Base-by-base conservation (phyloP, 2,329 filamentous ascomycete genomes). In the Aspergillus chevalieri region DNA sequence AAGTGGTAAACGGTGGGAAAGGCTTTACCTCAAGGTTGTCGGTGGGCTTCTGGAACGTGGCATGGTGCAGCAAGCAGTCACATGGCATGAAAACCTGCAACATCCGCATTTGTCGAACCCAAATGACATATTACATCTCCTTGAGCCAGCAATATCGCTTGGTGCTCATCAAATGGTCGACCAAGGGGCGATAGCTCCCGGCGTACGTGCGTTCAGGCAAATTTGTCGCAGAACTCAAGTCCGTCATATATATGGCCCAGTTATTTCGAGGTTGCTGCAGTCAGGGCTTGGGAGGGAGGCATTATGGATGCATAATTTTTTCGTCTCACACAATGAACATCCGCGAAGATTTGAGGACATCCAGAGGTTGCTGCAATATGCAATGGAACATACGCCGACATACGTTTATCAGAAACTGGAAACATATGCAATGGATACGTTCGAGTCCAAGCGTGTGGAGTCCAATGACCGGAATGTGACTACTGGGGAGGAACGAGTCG, bases 291-390 rank as follows among this genome's bases (percentile, higher is more conserved):
- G 67, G 45, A 56, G 68, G 17, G 59, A 70, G 48, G 74, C 75
- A 26, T 57, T 74, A 7, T 60, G 62, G 15, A 76, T 78, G 73
- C 77, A 80, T 55, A 57, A 64, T 24, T 71, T 74, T 46, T 58
- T 79, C 8, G 47, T 74, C 17, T 52, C 62, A 21, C 61, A 64
- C 39, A 57, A 65, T 24, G 77, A 79, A 51, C 57, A 73, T 44
- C 77, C 78, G 14, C 48, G 49, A 22, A 60, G 55, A 1, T 61
- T 67, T 4, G 61, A 67, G 14, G 63, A 69, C 9, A 61, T 76
- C 4, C 62, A 70, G 28, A 68, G 69, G 1, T 58, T 78, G 43
- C 54, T 77, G 39, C 59, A 67, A 34, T 66, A 71, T 55, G 59
- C 71, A 6, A 60, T 65, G 34, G 57, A 61, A 17, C 68, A 70